Evolutionary conservation across 148 eudicot genomes (phyloP).

Genomic region (Rhododendron vialii): DNA sequence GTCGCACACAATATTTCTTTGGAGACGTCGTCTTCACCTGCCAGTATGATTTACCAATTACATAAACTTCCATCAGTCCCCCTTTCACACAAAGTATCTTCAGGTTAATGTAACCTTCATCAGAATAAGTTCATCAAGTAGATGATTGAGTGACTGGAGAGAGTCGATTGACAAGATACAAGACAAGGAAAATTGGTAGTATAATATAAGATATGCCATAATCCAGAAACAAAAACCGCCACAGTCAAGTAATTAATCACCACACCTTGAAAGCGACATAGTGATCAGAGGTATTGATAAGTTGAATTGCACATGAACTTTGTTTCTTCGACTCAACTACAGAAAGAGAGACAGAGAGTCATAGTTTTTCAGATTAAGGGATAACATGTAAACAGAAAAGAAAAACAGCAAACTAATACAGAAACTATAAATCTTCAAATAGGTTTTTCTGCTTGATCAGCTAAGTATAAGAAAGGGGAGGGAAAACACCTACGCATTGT

Average conservation of each 20-base stretch:
- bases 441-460: not conserved
- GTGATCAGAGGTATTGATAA: conserved; percentile 47
- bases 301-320: conserved; percentile 59
- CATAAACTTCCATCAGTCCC: conserved; percentile 7
- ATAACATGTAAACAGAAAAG: not conserved
- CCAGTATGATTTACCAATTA: conserved; percentile 11
- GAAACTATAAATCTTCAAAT: not conserved
- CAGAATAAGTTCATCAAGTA: not conserved
- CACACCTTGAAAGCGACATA: conserved; percentile 69
- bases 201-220: not conserved
- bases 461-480: conserved; percentile 1
- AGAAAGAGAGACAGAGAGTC: not conserved
- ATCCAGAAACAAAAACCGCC: not conserved
- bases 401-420: not conserved
- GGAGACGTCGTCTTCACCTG: conserved; percentile 81
- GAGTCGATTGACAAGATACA: not conserved
- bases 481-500: not conserved
- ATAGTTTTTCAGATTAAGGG: not conserved
- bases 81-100: not conserved
- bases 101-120: not conserved
- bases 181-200: not conserved
- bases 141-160: not conserved
- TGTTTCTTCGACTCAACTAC: conserved; percentile 78
- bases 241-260: not conserved
- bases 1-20: conserved; percentile 66